Base-by-base conservation (phyloP, 208 protist species). In the Leishmania braziliensis region DNA sequence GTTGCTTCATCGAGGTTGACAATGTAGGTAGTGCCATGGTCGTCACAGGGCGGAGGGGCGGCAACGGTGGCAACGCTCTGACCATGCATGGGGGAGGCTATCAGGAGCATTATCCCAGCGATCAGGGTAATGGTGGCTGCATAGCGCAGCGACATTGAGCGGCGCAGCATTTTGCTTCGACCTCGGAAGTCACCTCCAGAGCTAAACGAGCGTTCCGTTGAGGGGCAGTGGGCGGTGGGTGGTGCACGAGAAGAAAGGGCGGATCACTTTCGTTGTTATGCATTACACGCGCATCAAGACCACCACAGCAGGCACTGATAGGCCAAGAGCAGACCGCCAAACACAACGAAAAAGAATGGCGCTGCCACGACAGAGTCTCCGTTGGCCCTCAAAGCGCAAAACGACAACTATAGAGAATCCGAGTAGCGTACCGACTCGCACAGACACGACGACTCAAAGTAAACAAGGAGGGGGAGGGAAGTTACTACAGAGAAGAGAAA, bases 91-190 rank as follows among this genome's bases (percentile, higher is more conserved):
- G 76, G 51, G 72, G 62, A 75, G 58, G 66, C 66, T 2, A 80
- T 33, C 72, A 82, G 56, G 46, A 79, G 56, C 36, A 86, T 74
- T 72, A 82, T 63, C 74, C 82, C 75, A 36, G 74, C 74, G 0
- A 68, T 74, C 60, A 74, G 60, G 8, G 77, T 65, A 33, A 78
- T 76, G 56, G 74, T 53, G 60, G 23, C 60, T 23, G 23, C 33
- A 29, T 53, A 46, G 46, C 23, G 60, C 60, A n/a, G 62, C 14
- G 14, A 58, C 2, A 51, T 23, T n/a, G 18, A 33, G 29, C 18
- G 36, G 14, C 43, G 73, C n/a, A 0, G 5, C 74, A 77, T 77
- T 43, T 46, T 63, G n/a, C 58, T 58, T 26, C 53, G 29, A 48
- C 16, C 39, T 62, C 5, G 4, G 46, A 12, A 29, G 14, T 36